Base-by-base conservation (phyloP, 495 filamentous ascomycete species). In the Trichoderma gamsii region DNA sequence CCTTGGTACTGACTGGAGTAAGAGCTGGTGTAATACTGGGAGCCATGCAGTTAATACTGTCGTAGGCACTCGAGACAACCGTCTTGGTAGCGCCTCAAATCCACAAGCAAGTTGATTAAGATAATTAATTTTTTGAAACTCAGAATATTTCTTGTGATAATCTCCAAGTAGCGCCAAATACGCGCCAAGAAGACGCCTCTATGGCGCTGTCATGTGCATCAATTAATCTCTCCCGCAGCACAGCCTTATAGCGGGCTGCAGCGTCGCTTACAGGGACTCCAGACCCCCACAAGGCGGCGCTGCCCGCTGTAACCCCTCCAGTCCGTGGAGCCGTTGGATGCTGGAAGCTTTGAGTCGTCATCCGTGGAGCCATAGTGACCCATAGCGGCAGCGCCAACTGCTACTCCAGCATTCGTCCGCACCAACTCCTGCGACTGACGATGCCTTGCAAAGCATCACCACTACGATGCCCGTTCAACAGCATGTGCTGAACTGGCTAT, bases 401-500 rank as follows among this genome's bases (percentile, higher is more conserved):
- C 56, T 15, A 29, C 11, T 27, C 23, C 23, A 61, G 9, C 16
- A 29, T 16, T 9, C 32, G 25, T 11, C 56, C n/a, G 9, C 16
- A 23, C 21, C 51, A 23, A 3, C 51, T 56, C 18, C 21, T 21
- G 51, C 51, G 23, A 49, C 44, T 49, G 44, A 49, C 44, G 44
- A 49, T 49, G 44, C 13, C 44, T 49, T 11, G 44, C 44, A 49
- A 13, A 61, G 25, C 56, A 61, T 61, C 56, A n/a, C 23, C 56
- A 93, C 56, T 11, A 93, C 89, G 85, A 90, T 91, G 78, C 82
- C 87, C 66, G 90, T 96, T 71, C 88, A 91, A 70, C 93, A 95
- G 74, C 90, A 92, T 77, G 89, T 96, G 52, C 84, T 98, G 67
- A 91, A 91, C 76, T 99, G 95, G 95, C 88, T 99, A 2, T 96